These are phyloP conservation scores for Ascochyta clinopodiicola DNA, from an alignment of 2,329 filamentous ascomycete species.

Conservation along the genomic window DNA sequence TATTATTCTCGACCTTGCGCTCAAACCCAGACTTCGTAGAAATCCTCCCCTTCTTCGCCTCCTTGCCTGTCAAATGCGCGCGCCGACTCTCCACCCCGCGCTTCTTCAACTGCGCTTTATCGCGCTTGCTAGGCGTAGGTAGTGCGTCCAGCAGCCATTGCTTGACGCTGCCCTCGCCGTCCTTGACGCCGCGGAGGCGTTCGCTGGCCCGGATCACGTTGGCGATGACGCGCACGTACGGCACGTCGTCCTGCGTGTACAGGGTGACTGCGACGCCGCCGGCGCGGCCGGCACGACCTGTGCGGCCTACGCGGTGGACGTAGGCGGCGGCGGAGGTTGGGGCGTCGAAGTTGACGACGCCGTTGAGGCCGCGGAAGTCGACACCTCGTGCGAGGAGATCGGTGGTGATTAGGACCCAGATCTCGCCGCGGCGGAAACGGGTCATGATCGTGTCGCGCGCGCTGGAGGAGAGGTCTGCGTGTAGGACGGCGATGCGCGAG, in stretches of 20 bases:
- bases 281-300: conserved; percentile 83
- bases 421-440: conserved; percentile 86
- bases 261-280: conserved; percentile 92
- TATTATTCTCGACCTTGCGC: too few relatives aligned
- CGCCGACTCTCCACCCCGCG: conserved; percentile 73
- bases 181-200: conserved; percentile 62
- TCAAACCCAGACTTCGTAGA: too few relatives aligned
- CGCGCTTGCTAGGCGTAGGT: conserved; percentile 81
- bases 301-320: conserved; percentile 91
- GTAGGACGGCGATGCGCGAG: conserved; percentile 84
- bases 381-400: conserved; percentile 91
- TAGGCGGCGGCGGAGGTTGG: conserved; percentile 90
- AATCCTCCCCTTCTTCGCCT: too few relatives aligned
- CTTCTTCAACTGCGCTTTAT: conserved; percentile 81
- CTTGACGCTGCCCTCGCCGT: conserved; percentile 57
- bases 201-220: conserved; percentile 90
- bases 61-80: too few relatives aligned
- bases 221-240: conserved; percentile 86
- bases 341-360: conserved; percentile 97
- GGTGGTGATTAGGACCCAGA: conserved; percentile 96
- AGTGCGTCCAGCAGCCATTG: conserved; percentile 85
- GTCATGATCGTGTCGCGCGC: conserved; percentile 83
- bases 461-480: conserved; percentile 81
- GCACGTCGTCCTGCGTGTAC: conserved; percentile 94
- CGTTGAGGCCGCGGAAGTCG: conserved; percentile 93